Evolutionary conservation across 257 asterid species (phyloP).

Genomic region (Leonotis leonurus): DNA sequence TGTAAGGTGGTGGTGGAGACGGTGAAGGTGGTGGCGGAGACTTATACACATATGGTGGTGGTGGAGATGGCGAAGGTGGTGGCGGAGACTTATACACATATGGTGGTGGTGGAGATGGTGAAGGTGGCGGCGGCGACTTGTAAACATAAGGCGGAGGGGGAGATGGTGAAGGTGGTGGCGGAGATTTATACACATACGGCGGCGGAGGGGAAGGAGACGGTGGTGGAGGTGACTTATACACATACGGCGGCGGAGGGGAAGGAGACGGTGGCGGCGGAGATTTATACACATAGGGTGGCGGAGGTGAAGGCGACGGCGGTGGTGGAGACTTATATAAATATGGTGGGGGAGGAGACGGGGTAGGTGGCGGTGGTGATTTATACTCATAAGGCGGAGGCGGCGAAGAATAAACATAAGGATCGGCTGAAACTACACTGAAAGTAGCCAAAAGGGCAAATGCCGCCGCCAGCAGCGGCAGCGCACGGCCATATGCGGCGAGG

Average conservation of each 20-base stretch:
- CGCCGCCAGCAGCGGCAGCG: constrained; percentile 46
- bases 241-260: constrained; percentile 30
- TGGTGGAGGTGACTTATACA: constrained; percentile 29
- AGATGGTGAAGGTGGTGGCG: constrained; percentile 22
- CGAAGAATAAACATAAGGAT: constrained; percentile 32
- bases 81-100: neutral
- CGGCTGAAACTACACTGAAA: constrained; percentile 40
- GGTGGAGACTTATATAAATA: neutral
- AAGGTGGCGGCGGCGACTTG: constrained; percentile 35
- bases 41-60: neutral
- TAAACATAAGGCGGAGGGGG: constrained; percentile 39
- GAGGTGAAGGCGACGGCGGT: constrained; percentile 20
- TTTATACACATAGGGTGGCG: constrained; percentile 25
- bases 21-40: neutral
- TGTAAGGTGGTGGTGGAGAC: neutral
- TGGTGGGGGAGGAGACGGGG: constrained; percentile 26
- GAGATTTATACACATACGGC: constrained; percentile 28
- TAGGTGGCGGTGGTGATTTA: constrained; percentile 26
- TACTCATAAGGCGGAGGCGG: constrained; percentile 31
- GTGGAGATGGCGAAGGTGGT: neutral
- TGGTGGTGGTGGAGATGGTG: constrained; percentile 12
- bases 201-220: constrained; percentile 32
- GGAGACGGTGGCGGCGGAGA: constrained; percentile 29
- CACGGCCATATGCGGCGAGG: constrained; percentile 35
- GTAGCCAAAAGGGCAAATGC: constrained; percentile 44